phyloP scores from a whole-genome alignment of 2,329 filamentous ascomycete species.

The Stachybotrys chartarum region DNA sequence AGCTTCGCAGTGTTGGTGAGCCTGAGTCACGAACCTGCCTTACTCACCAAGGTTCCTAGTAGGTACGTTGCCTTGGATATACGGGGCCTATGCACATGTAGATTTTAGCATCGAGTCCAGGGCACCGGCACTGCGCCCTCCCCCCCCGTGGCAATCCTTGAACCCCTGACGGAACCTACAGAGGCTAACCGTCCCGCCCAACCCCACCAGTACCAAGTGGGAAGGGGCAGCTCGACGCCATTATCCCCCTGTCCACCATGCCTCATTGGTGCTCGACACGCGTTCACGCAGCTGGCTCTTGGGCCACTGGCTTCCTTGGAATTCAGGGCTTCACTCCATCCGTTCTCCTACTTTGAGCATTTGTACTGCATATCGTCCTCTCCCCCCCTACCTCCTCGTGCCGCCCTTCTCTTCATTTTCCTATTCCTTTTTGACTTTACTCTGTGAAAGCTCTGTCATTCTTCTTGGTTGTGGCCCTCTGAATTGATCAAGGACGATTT shows the following conservation, averaged over 20 bases:
- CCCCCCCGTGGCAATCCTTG: too few relatives aligned
- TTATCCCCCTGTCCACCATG: background rate
- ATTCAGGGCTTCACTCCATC: background rate
- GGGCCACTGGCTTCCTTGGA: background rate
- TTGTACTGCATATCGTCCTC: background rate
- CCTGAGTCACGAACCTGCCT: too few relatives aligned
- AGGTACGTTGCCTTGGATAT: too few relatives aligned
- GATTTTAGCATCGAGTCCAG: too few relatives aligned
- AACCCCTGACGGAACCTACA: too few relatives aligned
- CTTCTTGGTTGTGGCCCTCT: background rate
- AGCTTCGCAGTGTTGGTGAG: too few relatives aligned
- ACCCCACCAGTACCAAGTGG: too few relatives aligned
- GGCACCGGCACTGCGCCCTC: too few relatives aligned
- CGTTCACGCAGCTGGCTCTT: background rate
- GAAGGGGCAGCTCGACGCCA: background rate
- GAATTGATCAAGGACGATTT: background rate
- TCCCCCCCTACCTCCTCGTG: background rate
- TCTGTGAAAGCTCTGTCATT: background rate
- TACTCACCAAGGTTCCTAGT: too few relatives aligned
- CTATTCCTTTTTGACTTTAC: slow-evolving; percentile 1
- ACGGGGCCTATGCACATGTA: too few relatives aligned
- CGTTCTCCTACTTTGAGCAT: background rate
- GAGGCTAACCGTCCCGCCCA: too few relatives aligned
- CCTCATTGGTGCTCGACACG: background rate
- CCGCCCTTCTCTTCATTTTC: slow-evolving; percentile 6